Percentiles rank a stretch among this genome's conserved stretches.
These are phyloP conservation scores for Salvia sclarea DNA, from an alignment of 305 asterid genomes.

Conservation along the genomic window DNA sequence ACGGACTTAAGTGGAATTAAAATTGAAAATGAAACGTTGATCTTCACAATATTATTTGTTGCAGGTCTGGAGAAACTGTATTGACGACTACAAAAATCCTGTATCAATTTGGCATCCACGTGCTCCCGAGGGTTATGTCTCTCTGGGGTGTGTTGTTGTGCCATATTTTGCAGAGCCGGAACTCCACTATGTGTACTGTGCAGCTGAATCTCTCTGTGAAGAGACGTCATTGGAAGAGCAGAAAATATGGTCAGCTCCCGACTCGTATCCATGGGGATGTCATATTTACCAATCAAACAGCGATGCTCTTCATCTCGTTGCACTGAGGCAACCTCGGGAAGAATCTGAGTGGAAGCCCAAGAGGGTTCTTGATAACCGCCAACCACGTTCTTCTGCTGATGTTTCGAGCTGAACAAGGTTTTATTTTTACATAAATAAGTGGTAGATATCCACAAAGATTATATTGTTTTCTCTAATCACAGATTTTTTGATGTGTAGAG, in stretches of 20 bases:
- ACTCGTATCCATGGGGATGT: slow-evolving; percentile 94
- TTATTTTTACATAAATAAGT: not conserved
- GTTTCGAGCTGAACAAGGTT: not conserved
- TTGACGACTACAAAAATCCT: slow-evolving; percentile 63
- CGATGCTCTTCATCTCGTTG: slow-evolving; percentile 88
- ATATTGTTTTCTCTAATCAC: too few species aligned
- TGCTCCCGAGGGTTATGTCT: slow-evolving; percentile 84
- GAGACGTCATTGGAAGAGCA: slow-evolving; percentile 81
- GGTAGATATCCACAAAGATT: not conserved
- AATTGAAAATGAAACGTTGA: not conserved
- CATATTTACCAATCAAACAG: slow-evolving; percentile 74
- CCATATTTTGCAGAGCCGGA: slow-evolving; percentile 74
- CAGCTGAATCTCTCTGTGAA: slow-evolving; percentile 68
- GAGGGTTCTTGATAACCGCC: slow-evolving; percentile 49
- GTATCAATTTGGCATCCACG: slow-evolving; percentile 97
- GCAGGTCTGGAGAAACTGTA: slow-evolving; percentile 95
- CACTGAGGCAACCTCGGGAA: slow-evolving; percentile 80
- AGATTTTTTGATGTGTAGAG: too few species aligned
- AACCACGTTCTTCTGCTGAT: not conserved
- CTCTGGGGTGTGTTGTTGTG: slow-evolving; percentile 81
- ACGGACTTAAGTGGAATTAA: not conserved
- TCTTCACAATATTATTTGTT: not conserved
- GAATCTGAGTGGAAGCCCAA: slow-evolving; percentile 70
- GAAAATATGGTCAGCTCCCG: slow-evolving; percentile 89
- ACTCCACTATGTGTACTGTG: slow-evolving; percentile 58